phyloP scores from a whole-genome alignment of 441 rosid genomes.

The Gossypium gossypioides region DNA sequence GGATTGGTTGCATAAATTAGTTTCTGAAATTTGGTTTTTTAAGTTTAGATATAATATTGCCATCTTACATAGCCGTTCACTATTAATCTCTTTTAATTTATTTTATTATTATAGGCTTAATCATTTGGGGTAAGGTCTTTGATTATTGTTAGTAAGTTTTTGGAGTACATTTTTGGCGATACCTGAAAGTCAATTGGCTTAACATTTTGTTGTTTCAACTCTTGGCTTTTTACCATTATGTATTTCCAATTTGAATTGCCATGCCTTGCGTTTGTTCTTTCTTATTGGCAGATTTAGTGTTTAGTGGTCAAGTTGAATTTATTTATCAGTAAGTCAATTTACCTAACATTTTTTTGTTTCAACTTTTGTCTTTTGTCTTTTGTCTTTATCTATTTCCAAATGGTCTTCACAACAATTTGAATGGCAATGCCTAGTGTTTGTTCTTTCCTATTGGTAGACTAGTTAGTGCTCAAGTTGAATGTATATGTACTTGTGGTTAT shows the following conservation, averaged over 20 bases:
- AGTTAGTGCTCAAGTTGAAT: background rate
- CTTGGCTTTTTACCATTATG: background rate
- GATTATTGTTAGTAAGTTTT: background rate
- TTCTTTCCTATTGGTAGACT: background rate
- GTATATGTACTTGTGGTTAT: too few species aligned
- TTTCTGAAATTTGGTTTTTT: background rate
- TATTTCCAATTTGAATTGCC: background rate
- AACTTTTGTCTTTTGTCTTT: background rate
- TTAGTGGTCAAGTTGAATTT: background rate
- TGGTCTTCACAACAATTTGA: background rate
- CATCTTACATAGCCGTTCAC: background rate
- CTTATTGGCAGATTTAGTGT: background rate
- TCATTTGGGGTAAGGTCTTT: background rate
- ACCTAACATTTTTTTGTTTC: background rate
- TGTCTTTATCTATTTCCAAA: background rate
- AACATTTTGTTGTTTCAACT: background rate
- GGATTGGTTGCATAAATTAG: background rate
- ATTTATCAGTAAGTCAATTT: background rate
- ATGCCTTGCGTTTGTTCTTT: background rate
- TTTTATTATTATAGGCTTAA: too few species aligned
- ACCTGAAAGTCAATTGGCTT: background rate
- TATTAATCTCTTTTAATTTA: background rate
- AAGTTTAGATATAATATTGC: background rate
- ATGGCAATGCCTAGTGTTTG: background rate
- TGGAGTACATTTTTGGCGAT: background rate